phyloP scores from a whole-genome alignment of 176 grass and related monocot genomes.

The Avena eriantha region DNA sequence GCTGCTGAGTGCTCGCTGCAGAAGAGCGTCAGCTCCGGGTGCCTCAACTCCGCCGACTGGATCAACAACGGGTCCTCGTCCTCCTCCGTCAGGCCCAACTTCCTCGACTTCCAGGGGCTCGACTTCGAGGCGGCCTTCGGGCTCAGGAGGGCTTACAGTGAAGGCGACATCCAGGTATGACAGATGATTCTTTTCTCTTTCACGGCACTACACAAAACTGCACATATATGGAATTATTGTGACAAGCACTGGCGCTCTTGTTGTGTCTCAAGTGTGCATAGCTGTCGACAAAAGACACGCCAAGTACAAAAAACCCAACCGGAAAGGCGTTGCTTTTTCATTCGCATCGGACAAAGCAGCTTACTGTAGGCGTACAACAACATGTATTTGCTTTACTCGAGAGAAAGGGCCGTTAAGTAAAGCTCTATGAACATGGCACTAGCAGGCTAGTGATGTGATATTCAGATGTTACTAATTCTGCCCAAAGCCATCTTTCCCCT shows the following conservation, averaged over 20 bases:
- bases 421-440: slow-evolving; percentile 27
- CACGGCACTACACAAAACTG: background rate
- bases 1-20: slow-evolving; percentile 72
- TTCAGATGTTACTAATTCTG: slow-evolving; percentile 36
- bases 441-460: background rate
- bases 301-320: slow-evolving; percentile 40
- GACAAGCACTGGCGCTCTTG: slow-evolving; percentile 28
- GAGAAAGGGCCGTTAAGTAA: slow-evolving; percentile 35
- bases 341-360: slow-evolving; percentile 5
- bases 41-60: slow-evolving; percentile 78
- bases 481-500: slow-evolving; percentile 36
- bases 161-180: slow-evolving; percentile 95
- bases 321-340: slow-evolving; percentile 25
- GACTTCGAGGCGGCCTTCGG: slow-evolving; percentile 88
- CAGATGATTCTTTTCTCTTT: slow-evolving; percentile 12
- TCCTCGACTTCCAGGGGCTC: slow-evolving; percentile 82
- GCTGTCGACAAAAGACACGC: slow-evolving; percentile 19
- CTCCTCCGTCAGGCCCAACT: slow-evolving; percentile 60
- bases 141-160: slow-evolving; percentile 87
- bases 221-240: slow-evolving; percentile 38
- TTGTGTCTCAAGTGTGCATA: slow-evolving; percentile 34
- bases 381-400: slow-evolving; percentile 14
- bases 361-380: background rate
- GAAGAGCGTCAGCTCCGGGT: slow-evolving; percentile 91
- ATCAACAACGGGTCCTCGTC: slow-evolving; percentile 35